A percentile compares a stretch with the other conserved stretches of the same genome.
Evolutionary conservation across 352 stramenopile genomes (phyloP).

Genomic region (Phytophthora meadii): DNA sequence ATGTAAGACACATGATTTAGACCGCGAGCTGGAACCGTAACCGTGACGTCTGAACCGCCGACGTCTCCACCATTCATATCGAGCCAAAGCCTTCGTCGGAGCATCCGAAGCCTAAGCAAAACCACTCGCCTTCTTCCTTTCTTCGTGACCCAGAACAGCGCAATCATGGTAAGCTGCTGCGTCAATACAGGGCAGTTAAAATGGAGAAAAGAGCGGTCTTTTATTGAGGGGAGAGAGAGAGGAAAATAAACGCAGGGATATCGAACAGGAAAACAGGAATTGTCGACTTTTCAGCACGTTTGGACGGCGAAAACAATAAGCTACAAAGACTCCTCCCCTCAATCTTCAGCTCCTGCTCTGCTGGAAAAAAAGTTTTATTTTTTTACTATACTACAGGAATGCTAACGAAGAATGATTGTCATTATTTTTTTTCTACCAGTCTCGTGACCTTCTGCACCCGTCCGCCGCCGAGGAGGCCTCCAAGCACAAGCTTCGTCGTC

Average conservation of each 20-base stretch:
- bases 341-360: slow-evolving; percentile 6
- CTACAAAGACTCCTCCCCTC: not conserved
- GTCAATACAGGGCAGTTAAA: slow-evolving; percentile 2
- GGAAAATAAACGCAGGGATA: not conserved
- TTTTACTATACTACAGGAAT: not conserved
- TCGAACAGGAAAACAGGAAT: slow-evolving; percentile 3
- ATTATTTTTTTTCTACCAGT: slow-evolving; percentile 32
- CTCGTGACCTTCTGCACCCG: slow-evolving; percentile 98
- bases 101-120: slow-evolving; percentile 35
- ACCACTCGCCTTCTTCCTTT: slow-evolving; percentile 92
- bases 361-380: too few relatives aligned
- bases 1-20: slow-evolving; percentile 36
- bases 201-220: slow-evolving; percentile 8
- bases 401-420: slow-evolving; percentile 22
- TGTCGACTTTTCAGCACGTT: not conserved
- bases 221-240: not conserved
- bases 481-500: slow-evolving; percentile 99
- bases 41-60: slow-evolving; percentile 26
- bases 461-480: slow-evolving; percentile 94
- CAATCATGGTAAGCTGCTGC: slow-evolving; percentile 74
- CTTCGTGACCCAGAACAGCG: slow-evolving; percentile 84
- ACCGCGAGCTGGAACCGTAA: slow-evolving; percentile 33
- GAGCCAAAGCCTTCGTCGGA: slow-evolving; percentile 2
- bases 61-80: slow-evolving; percentile 69
- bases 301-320: not conserved